phyloP scores from a whole-genome alignment of 768 basidiomycete species.

The Termitomyces eurrhizus region DNA sequence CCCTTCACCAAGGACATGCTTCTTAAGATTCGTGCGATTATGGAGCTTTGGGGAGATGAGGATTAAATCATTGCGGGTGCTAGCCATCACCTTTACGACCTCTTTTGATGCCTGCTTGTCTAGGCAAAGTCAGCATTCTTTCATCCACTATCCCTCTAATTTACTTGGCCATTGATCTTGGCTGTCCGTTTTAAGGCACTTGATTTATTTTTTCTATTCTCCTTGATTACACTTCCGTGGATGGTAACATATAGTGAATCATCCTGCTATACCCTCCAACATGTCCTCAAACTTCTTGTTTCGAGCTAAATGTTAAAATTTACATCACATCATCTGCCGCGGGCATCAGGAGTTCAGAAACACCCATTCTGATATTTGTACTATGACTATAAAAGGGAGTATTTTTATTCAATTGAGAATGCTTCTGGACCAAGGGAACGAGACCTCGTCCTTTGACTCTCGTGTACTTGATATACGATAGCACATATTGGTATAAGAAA shows the following conservation, averaged over 20 bases:
- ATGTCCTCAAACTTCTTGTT: background rate
- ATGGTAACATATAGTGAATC: background rate
- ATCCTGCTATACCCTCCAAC: slow-evolving; percentile 10
- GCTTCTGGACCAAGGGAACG: slow-evolving; percentile 3
- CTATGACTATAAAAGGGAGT: background rate
- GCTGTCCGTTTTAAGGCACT: slow-evolving; percentile 14
- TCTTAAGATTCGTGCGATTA: slow-evolving; percentile 20
- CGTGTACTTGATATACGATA: slow-evolving; percentile 23
- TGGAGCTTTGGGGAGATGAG: slow-evolving; percentile 17
- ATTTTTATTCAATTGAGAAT: slow-evolving; percentile 1
- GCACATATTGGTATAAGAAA: slow-evolving; percentile 25
- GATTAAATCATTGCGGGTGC: background rate
- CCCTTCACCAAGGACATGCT: slow-evolving; percentile 54
- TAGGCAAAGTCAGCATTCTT: slow-evolving; percentile 12
- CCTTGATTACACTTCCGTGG: background rate
- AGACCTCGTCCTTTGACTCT: slow-evolving; percentile 7
- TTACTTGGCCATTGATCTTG: slow-evolving; percentile 24
- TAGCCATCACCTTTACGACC: slow-evolving; percentile 8
- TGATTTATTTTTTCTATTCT: slow-evolving; percentile 2
- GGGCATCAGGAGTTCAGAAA: background rate
- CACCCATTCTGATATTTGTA: background rate
- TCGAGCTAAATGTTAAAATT: background rate
- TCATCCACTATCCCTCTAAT: slow-evolving; percentile 15
- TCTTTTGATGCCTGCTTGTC: slow-evolving; percentile 4
- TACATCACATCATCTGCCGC: background rate